A percentile compares a stretch with the other conserved stretches of the same genome.
Conservation (phyloP, 805 yeast species). For the Yamadazyma akitaensis region DNA sequence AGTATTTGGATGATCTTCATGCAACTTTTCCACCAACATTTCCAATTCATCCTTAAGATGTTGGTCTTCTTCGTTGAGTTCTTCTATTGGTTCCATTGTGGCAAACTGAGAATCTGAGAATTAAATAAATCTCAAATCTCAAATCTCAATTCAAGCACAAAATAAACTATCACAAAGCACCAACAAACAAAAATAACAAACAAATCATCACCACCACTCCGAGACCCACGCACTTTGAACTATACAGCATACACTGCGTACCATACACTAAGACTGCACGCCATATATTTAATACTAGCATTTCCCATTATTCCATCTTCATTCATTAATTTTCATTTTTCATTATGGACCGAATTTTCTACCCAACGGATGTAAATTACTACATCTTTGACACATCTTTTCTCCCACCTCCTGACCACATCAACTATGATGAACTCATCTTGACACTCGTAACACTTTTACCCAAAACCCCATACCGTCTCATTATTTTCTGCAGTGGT, state of each 20-base stretch:
- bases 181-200: too few relatives aligned
- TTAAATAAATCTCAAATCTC: too few relatives aligned
- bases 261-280: background rate
- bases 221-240: too few relatives aligned
- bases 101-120: background rate
- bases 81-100: conserved; percentile 43
- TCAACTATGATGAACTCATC: conserved; percentile 49
- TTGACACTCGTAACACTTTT: conserved; percentile 52
- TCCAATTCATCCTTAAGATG: conserved; percentile 85
- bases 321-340: background rate
- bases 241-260: background rate
- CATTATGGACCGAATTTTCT: conserved; percentile 15
- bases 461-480: conserved; percentile 61
- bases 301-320: background rate
- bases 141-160: too few relatives aligned
- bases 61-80: conserved; percentile 89
- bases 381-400: conserved; percentile 82
- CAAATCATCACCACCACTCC: background rate
- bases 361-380: conserved; percentile 6
- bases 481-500: conserved; percentile 82
- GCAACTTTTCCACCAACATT: conserved; percentile 74
- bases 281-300: background rate
- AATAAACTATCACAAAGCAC: too few relatives aligned
- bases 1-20: conserved; percentile 43
- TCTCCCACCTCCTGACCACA: conserved; percentile 57